Base-by-base conservation (phyloP, 1,284 basidiomycete genomes). In the Ganoderma boninense region DNA sequence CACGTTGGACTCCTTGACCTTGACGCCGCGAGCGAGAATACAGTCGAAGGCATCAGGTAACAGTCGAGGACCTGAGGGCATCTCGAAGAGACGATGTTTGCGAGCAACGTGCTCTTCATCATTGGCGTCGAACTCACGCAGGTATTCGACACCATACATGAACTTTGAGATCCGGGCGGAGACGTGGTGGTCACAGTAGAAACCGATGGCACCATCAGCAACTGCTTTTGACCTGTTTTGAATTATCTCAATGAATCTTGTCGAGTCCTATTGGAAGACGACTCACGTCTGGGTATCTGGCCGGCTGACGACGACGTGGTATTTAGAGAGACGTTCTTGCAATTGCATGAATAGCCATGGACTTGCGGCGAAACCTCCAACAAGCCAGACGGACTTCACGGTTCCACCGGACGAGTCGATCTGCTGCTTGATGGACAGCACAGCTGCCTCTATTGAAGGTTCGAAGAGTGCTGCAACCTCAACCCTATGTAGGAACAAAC, bases 131-230 rank as follows among this genome's bases (percentile, higher is more conserved):
- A 87, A 89, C 73, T 92, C 89, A 11, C 92, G 87, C 26, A 93
- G 81, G 77, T 89, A 94, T 78, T 94, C 92, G 61, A 94, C 92
- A 23, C 92, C 92, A 76, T 94, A 94, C 87, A 93, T 90, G 78
- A 90, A 92, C 78, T 87, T 92, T 56, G 91, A 90, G 82, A 93
- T 88, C 52, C 92, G 87, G 43, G 92, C 91, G 8, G 90, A 91
- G 71, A 94, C 92, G 74, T 93, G 90, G 71, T 94, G 92, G 77
- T 94, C 92, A 74, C 90, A 92, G 79, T 93, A 94, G 80, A 94
- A 94, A 16, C 92, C 92, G 72, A 94, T 89, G 1, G 92, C 92
- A 23, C 92, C 92, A 74, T 94, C 92, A 43, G 92, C 92, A 6
- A 94, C 92, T 6, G 92, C 92, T 79, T 94, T 94, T 23, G 92